These are phyloP conservation scores for Desmodesmus armatus DNA, from an alignment of 139 green algal genomes.

Conservation along the genomic window DNA sequence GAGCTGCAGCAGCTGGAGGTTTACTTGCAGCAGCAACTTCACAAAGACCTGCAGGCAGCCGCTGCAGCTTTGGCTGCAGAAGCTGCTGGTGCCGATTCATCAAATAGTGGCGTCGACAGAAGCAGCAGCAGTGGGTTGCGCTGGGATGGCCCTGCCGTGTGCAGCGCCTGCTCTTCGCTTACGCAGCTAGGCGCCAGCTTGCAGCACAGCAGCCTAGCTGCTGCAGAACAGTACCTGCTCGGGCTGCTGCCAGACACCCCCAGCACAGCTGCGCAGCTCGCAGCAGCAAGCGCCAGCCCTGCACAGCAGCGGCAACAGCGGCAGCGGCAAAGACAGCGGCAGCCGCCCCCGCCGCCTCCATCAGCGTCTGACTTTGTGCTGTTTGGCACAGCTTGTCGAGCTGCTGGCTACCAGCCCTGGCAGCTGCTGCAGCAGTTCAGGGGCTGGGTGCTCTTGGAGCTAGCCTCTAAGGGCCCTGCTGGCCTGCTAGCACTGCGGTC, in stretches of 20 bases:
- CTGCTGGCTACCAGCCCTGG: neutral
- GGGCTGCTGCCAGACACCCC: slow-evolving; percentile 2
- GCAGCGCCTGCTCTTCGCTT: slow-evolving; percentile 26
- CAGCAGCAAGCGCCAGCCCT: neutral
- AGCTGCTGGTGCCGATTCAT: neutral
- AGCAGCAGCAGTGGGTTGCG: neutral
- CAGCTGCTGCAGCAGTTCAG: slow-evolving; percentile 10
- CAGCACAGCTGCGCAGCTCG: neutral
- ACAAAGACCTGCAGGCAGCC: neutral
- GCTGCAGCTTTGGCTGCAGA: neutral
- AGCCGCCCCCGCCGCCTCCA: neutral
- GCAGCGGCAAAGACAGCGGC: slow-evolving; percentile 2
- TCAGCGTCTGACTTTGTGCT: slow-evolving; percentile 11
- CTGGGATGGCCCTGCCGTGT: slow-evolving; percentile 8
- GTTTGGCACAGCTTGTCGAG: slow-evolving; percentile 23
- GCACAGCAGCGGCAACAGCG: slow-evolving; percentile 17
- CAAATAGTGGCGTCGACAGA: neutral
- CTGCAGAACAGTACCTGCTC: slow-evolving; percentile 13
- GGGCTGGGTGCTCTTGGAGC: slow-evolving; percentile 10
- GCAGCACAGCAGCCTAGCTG: neutral
- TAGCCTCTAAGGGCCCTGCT: neutral
- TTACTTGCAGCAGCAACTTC: neutral
- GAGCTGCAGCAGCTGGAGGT: slow-evolving; percentile 4
- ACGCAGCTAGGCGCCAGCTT: neutral
- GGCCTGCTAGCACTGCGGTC: too few species aligned